These are phyloP conservation scores for Pseudogymnoascus sp. DNA, from an alignment of 2,329 filamentous ascomycete genomes.

Conservation along the genomic window DNA sequence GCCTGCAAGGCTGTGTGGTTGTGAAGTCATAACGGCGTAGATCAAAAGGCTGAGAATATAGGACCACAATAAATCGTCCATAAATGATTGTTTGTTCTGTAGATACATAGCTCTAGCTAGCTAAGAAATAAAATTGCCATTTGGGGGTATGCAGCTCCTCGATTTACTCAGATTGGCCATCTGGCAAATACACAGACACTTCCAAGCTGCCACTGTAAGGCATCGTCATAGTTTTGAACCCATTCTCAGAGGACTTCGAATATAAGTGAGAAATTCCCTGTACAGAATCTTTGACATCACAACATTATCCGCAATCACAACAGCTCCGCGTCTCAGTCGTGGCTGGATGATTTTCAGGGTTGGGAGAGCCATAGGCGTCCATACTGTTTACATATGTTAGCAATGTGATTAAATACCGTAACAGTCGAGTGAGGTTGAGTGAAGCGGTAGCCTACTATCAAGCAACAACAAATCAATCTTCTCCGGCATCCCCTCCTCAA, in stretches of 20 bases:
- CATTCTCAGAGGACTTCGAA: conserved; percentile 37
- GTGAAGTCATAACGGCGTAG: background rate
- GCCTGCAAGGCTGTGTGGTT: background rate
- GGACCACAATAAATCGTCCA: background rate
- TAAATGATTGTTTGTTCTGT: background rate
- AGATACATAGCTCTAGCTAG: background rate
- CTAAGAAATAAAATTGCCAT: background rate
- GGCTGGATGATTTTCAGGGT: conserved; percentile 39
- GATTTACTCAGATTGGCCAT: background rate
- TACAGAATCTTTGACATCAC: conserved; percentile 33
- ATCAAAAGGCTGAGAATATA: background rate
- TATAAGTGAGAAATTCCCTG: conserved; percentile 37
- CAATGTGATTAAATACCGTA: background rate
- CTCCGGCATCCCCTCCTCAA: conserved; percentile 32
- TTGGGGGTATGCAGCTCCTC: background rate
- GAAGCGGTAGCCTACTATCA: conserved; percentile 44
- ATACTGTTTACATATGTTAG: conserved; percentile 35
- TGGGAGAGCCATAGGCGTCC: conserved; percentile 45
- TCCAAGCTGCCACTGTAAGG: conserved; percentile 41
- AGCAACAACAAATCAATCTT: conserved; percentile 47
- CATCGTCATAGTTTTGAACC: conserved; percentile 40
- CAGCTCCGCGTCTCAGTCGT: conserved; percentile 36
- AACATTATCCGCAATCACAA: conserved; percentile 43
- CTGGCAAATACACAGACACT: conserved; percentile 32
- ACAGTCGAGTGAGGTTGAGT: background rate